A percentile compares a stretch with the other conserved stretches of the same genome.
These are phyloP conservation scores for Pistacia vera DNA, from an alignment of 345 rosid genomes.

Conservation along the genomic window DNA sequence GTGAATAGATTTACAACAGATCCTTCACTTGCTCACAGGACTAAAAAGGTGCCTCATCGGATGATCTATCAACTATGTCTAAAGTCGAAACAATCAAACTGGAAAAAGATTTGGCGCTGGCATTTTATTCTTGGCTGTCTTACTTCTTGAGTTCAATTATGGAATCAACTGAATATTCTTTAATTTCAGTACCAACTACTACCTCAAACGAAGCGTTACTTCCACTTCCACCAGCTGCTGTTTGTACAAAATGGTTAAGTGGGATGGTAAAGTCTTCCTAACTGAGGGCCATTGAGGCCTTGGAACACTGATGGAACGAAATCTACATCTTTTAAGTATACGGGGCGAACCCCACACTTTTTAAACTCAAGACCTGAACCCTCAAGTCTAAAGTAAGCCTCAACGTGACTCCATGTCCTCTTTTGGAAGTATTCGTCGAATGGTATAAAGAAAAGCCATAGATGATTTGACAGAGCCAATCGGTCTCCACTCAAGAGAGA, in stretches of 20 bases:
- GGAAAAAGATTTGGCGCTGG: too few species aligned
- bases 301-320: not conserved
- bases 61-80: too few species aligned
- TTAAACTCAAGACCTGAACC: slow-evolving; percentile 5
- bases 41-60: too few species aligned
- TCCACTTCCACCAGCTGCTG: slow-evolving; percentile 1
- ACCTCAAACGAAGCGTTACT: not conserved
- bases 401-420: not conserved
- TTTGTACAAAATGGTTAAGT: not conserved
- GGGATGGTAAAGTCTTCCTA: not conserved
- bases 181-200: not conserved
- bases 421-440: not conserved
- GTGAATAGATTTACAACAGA: too few species aligned
- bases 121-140: not conserved
- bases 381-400: not conserved
- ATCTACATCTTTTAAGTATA: not conserved
- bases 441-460: slow-evolving; percentile 1
- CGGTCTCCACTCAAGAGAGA: not conserved
- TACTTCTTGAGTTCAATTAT: not conserved
- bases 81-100: too few species aligned
- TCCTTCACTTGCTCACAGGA: too few species aligned
- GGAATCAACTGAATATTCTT: not conserved
- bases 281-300: not conserved
- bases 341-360: not conserved
- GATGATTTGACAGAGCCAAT: slow-evolving; percentile 5